A percentile compares a stretch with the other conserved stretches of the same genome.
Evolutionary conservation across 306 rosid species (phyloP).

Genomic region (Lablab purpureus): DNA sequence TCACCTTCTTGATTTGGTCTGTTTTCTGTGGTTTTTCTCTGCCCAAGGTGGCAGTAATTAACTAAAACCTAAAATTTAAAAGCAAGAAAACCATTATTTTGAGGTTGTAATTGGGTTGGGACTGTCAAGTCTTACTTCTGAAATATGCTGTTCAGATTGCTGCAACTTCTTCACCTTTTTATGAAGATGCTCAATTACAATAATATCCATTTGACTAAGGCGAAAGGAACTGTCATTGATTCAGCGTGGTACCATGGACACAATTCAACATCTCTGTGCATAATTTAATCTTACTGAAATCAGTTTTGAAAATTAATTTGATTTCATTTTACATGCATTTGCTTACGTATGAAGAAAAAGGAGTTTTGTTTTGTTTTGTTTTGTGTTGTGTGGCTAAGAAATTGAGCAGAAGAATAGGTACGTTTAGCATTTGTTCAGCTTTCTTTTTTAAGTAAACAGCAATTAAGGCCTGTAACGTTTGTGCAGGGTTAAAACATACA

Average conservation of each 20-base stretch:
- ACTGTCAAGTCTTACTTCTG: neutral
- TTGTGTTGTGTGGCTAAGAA: neutral
- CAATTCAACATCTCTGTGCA: too few relatives aligned
- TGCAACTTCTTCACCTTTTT: neutral
- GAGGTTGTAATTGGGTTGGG: neutral
- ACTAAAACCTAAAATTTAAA: too few relatives aligned
- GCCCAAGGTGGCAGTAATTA: too few relatives aligned
- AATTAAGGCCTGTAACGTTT: neutral
- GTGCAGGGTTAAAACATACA: neutral
- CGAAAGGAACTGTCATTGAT: neutral
- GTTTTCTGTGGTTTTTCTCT: too few relatives aligned
- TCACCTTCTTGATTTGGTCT: too few relatives aligned
- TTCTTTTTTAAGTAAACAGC: neutral
- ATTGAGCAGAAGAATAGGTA: neutral
- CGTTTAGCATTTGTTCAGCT: neutral
- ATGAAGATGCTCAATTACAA: constrained; percentile 6
- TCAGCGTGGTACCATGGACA: neutral
- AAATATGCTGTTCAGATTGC: neutral
- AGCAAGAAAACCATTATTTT: too few relatives aligned
- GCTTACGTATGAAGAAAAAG: too few relatives aligned
- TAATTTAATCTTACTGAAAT: neutral
- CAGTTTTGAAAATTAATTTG: neutral
- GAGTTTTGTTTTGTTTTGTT: too few relatives aligned
- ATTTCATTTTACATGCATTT: too few relatives aligned
- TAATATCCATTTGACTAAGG: constrained; percentile 3